A percentile compares a stretch with the other conserved stretches of the same genome.
Conservation (phyloP, 164 flowering plant genomes). For the Dillenia turbinata region DNA sequence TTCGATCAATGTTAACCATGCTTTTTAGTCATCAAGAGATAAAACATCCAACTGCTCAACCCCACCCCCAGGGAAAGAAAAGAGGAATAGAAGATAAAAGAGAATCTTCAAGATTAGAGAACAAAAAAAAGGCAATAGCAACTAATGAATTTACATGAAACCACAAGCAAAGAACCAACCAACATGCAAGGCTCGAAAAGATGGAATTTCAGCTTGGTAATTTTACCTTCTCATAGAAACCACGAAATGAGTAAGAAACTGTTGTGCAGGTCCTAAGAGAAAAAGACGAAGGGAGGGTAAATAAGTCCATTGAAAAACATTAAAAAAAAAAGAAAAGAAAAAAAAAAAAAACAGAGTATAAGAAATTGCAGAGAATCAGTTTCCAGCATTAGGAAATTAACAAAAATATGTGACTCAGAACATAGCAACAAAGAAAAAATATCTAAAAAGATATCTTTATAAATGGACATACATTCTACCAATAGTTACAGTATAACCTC, state of each 20-base stretch:
- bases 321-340: neutral
- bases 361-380: too few species aligned
- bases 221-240: slow-evolving; percentile 60
- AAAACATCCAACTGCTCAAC: too few species aligned
- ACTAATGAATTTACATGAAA: slow-evolving; percentile 1
- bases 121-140: neutral
- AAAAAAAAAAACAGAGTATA: neutral
- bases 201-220: neutral
- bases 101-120: too few species aligned
- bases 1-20: too few species aligned
- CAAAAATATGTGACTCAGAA: too few species aligned
- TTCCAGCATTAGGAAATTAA: too few species aligned
- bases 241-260: slow-evolving; percentile 64
- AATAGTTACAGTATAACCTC: neutral
- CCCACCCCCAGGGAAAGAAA: neutral
- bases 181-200: neutral
- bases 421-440: too few species aligned
- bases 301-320: slow-evolving; percentile 1
- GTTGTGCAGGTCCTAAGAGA: slow-evolving; percentile 61
- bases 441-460: neutral
- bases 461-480: neutral
- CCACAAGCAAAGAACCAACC: too few species aligned
- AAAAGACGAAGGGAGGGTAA: neutral
- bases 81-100: too few species aligned
- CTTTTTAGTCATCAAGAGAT: too few species aligned